These are phyloP conservation scores for Candida sojae DNA, from an alignment of 1,139 yeast genomes.

Conservation along the genomic window DNA sequence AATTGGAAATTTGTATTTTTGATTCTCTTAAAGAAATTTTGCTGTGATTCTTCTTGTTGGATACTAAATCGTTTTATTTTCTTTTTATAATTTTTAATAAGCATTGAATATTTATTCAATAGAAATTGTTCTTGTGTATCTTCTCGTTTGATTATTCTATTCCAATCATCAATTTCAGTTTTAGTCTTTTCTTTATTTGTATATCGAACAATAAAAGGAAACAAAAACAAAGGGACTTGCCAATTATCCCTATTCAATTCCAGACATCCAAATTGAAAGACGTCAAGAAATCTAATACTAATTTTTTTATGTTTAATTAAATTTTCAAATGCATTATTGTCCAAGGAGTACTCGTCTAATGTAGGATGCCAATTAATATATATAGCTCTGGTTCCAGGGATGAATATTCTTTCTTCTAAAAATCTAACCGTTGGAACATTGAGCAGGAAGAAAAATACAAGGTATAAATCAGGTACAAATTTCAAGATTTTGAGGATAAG, in stretches of 20 bases:
- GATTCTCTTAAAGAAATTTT: not conserved
- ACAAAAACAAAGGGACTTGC: conserved; percentile 1
- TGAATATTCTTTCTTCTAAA: not conserved
- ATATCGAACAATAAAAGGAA: conserved; percentile 2
- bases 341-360: not conserved
- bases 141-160: not conserved
- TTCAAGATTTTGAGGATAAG: not conserved
- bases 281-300: not conserved
- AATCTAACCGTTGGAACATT: not conserved
- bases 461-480: not conserved
- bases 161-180: conserved; percentile 3
- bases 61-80: not conserved
- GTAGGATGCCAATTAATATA: not conserved
- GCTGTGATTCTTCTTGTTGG: not conserved
- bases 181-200: not conserved
- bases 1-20: conserved; percentile 4
- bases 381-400: not conserved
- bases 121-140: not conserved
- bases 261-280: not conserved
- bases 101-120: not conserved
- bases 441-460: not conserved
- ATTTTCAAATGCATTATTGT: not conserved
- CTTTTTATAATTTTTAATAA: not conserved
- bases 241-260: not conserved
- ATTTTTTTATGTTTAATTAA: not conserved